Base-by-base conservation (phyloP, 2,329 filamentous ascomycete genomes). In the Erysiphe pisi region DNA sequence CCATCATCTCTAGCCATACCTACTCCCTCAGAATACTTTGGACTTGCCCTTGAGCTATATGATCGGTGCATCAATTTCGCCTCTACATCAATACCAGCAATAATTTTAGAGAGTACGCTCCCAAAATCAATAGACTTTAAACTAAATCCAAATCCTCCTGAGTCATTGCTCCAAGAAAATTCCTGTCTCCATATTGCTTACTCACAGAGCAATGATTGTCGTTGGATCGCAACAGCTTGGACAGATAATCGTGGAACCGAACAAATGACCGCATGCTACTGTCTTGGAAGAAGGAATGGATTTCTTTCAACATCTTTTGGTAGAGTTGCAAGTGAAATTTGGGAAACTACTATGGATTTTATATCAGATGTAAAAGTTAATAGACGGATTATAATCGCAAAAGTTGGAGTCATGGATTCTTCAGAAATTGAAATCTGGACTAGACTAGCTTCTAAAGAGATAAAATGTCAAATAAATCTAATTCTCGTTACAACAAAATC, bases 121-220 rank as follows among this genome's bases (percentile, higher is more conserved):
- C 91, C 92, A 16, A 88, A 90, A 40, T 86, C 85, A 43, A 91
- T 96, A 76, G 91, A 92, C 75, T 95, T 96, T 83, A 91, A 92
- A 81, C 83, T 94, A 1, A 86, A 85, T 0, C 83, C 87, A 0
- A 88, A 87, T 20, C 90, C 91, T 1, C 92, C 91, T 0, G 87
- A 89, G 25, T 91, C 93, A 25, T 84, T 94, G 8, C 84, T 95
- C 76, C 88, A 91, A 77, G 92, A 95, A 81, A 93, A 93, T 79
- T 91, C 89, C 0, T 91, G 91, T 80, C 88, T 97, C 45, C 93
- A 97, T 81, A 84, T 96, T 68, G 91, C 90, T 0, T 96, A 96
- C 80, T 88, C 91, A 1, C 86, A 89, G 77, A 94, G 91, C 80
- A 85, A 90, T 16, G 91, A 94, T 81, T 88, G 90, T 28, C 85